A percentile compares a stretch with the other conserved stretches of the same genome.
Conservation (phyloP, 1,284 basidiomycete genomes). For the Pascua sp. region DNA sequence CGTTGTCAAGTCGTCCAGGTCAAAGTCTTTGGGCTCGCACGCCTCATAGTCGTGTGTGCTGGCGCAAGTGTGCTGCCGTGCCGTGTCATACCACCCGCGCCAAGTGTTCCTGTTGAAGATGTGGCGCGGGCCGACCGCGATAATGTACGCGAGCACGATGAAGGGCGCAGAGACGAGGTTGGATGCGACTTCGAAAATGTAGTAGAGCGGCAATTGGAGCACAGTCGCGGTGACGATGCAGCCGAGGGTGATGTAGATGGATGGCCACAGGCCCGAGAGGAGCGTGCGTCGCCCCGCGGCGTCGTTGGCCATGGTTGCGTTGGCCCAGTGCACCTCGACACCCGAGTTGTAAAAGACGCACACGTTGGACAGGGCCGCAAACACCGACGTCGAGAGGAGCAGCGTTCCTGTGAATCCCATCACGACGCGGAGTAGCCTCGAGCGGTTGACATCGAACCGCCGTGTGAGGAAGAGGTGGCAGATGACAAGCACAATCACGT, state of each 20-base stretch:
- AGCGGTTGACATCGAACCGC: not conserved
- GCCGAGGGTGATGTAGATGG: not conserved
- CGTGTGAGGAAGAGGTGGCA: not conserved
- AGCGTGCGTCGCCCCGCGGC: not conserved
- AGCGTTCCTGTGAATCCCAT: not conserved
- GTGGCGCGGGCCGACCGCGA: not conserved
- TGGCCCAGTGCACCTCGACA: conserved; percentile 1
- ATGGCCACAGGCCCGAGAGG: not conserved
- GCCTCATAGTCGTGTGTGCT: not conserved
- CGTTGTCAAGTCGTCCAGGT: not conserved
- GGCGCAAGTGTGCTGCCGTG: not conserved
- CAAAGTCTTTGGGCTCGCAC: conserved; percentile 1
- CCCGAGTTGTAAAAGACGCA: conserved; percentile 1
- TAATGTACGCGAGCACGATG: not conserved
- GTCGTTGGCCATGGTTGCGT: not conserved
- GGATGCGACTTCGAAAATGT: not conserved
- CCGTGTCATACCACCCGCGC: not conserved
- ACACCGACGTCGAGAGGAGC: not conserved
- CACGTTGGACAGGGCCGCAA: not conserved
- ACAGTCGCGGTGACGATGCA: not conserved
- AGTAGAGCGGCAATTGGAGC: not conserved
- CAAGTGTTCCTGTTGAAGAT: not conserved
- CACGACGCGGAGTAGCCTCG: not conserved
- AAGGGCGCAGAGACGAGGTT: not conserved
- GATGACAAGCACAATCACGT: not conserved